Conservation (phyloP, 768 basidiomycete species). For the Pulveroboletus sp. region DNA sequence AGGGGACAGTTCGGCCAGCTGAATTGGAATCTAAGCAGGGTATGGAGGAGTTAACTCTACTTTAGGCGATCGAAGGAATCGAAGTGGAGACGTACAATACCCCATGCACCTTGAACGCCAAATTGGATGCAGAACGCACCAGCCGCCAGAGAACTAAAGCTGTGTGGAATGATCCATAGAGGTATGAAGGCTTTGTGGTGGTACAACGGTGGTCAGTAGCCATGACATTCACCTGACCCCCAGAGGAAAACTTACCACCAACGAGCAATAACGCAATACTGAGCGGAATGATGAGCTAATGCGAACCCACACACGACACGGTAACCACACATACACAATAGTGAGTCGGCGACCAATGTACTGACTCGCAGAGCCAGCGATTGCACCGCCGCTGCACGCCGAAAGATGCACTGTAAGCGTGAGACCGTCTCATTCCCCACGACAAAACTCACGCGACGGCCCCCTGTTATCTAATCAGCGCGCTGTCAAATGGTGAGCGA, state of each 20-base stretch:
- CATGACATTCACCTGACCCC: background rate
- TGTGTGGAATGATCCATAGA: slow-evolving; percentile 74
- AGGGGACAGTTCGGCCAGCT: slow-evolving; percentile 78
- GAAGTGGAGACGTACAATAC: slow-evolving; percentile 51
- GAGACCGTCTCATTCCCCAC: slow-evolving; percentile 7
- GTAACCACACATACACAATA: slow-evolving; percentile 39
- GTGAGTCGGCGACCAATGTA: slow-evolving; percentile 78
- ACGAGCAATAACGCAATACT: slow-evolving; percentile 20
- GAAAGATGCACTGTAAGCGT: background rate
- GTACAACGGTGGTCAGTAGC: background rate
- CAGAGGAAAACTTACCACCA: slow-evolving; percentile 40
- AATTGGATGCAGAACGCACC: slow-evolving; percentile 86
- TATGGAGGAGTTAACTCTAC: background rate
- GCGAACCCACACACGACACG: too few relatives aligned
- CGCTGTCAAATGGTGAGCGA: background rate
- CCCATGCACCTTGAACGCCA: slow-evolving; percentile 89
- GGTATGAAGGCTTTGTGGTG: slow-evolving; percentile 50
- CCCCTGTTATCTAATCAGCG: slow-evolving; percentile 28
- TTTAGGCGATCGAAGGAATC: background rate
- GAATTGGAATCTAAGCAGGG: slow-evolving; percentile 59
- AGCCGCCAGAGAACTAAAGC: slow-evolving; percentile 64
- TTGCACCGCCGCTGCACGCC: slow-evolving; percentile 48
- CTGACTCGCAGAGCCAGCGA: slow-evolving; percentile 70
- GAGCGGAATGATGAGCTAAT: slow-evolving; percentile 2
- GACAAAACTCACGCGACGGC: slow-evolving; percentile 38